Evolutionary conservation across 73 alveolate genomes (phyloP).

Genomic region (Blepharisma japonicum): DNA sequence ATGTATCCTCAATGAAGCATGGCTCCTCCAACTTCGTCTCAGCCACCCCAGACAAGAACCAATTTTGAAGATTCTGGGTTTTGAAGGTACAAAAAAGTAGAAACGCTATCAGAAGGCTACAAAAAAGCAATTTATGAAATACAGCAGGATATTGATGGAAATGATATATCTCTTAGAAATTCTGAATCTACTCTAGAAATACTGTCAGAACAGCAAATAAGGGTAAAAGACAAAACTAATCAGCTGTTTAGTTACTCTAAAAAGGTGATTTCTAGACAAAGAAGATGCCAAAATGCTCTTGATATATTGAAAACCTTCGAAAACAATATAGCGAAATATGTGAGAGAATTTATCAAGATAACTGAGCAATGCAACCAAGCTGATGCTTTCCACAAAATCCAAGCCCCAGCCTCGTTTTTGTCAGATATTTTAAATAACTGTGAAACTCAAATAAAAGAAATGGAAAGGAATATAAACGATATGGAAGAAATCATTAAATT

Average conservation of each 20-base stretch:
- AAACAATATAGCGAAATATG: not conserved
- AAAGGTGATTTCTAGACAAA: not conserved
- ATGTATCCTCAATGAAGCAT: too few species aligned
- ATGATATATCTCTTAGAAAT: too few species aligned
- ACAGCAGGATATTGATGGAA: too few species aligned
- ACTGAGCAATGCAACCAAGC: constrained; percentile 2
- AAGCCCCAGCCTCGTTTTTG: not conserved
- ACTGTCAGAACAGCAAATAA: too few species aligned
- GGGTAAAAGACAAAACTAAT: not conserved
- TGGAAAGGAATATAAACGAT: not conserved
- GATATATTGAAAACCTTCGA: constrained; percentile 1
- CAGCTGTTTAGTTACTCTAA: not conserved
- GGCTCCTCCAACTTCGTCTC: too few species aligned
- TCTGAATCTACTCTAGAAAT: too few species aligned
- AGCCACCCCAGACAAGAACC: too few species aligned
- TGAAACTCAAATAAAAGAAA: not conserved
- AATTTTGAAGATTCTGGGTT: too few species aligned
- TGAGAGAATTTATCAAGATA: not conserved
- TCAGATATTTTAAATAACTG: not conserved
- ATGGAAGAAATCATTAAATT: not conserved
- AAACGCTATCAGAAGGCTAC: too few species aligned
- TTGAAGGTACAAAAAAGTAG: too few species aligned
- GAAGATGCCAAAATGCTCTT: not conserved
- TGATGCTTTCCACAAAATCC: not conserved
- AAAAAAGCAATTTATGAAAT: too few species aligned